Percentiles rank a stretch among this genome's conserved stretches.
phyloP scores from a whole-genome alignment of 176 grass and related monocot genomes.

The Oryza meyeriana region DNA sequence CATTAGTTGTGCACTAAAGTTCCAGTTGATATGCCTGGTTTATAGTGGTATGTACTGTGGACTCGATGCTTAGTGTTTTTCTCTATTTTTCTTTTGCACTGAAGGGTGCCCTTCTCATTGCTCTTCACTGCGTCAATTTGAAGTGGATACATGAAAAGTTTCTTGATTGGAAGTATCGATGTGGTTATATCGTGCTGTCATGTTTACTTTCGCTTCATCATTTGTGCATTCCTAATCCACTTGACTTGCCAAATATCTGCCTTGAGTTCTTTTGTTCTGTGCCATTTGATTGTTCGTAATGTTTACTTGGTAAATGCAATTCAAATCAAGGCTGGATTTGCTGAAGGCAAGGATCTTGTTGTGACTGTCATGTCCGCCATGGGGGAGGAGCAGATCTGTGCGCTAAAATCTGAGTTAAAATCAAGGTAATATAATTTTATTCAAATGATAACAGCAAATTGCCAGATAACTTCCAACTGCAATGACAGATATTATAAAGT shows the following conservation, averaged over 20 bases:
- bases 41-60: background rate
- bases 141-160: background rate
- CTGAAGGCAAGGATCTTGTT: conserved; percentile 59
- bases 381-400: conserved; percentile 76
- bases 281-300: background rate
- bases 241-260: background rate
- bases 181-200: background rate
- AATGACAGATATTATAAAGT: no score
- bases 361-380: conserved; percentile 73
- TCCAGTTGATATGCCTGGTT: background rate
- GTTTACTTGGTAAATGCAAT: conserved; percentile 9
- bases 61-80: background rate
- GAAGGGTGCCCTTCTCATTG: background rate
- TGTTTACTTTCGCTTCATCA: background rate
- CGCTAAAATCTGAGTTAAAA: conserved; percentile 20
- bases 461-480: no score
- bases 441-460: no score
- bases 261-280: background rate
- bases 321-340: conserved; percentile 66
- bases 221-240: background rate
- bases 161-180: background rate
- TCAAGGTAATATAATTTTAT: no score
- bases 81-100: background rate
- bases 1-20: background rate
- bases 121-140: background rate